phyloP scores from a whole-genome alignment of 495 filamentous ascomycete genomes.

The Chaetomium tenue region DNA sequence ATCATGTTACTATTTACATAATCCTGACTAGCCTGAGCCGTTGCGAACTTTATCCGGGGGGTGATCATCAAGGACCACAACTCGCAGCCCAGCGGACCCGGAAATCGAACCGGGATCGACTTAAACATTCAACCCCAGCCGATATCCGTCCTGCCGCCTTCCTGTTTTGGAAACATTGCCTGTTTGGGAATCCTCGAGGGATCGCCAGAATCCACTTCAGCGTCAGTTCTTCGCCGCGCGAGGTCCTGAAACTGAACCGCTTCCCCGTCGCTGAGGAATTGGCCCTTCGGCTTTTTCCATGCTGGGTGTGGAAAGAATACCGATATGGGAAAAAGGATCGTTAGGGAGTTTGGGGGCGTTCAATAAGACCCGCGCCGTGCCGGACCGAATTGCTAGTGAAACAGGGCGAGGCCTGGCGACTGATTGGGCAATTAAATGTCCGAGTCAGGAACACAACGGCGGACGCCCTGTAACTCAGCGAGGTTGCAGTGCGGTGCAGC shows the following conservation, averaged over 20 bases:
- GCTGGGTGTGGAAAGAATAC: not conserved
- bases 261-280: not conserved
- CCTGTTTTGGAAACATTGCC: slow-evolving; percentile 6
- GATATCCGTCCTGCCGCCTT: not conserved
- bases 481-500: no score
- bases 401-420: not conserved
- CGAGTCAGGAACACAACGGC: not conserved
- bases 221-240: not conserved
- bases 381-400: slow-evolving; percentile 4
- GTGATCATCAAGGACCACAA: not conserved
- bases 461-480: not conserved
- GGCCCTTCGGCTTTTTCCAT: not conserved
- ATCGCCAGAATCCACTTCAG: slow-evolving; percentile 2
- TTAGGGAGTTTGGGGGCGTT: not conserved
- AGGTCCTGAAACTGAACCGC: not conserved
- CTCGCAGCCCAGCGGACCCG: not conserved
- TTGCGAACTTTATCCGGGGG: not conserved
- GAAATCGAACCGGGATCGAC: not conserved
- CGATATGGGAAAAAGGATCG: not conserved
- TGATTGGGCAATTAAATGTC: not conserved
- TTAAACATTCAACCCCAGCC: not conserved
- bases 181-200: not conserved
- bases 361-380: slow-evolving; percentile 3
- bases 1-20: not conserved
- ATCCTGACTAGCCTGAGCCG: not conserved